These are phyloP conservation scores for Solanum sitiens DNA, from an alignment of 257 asterid genomes.

Conservation along the genomic window DNA sequence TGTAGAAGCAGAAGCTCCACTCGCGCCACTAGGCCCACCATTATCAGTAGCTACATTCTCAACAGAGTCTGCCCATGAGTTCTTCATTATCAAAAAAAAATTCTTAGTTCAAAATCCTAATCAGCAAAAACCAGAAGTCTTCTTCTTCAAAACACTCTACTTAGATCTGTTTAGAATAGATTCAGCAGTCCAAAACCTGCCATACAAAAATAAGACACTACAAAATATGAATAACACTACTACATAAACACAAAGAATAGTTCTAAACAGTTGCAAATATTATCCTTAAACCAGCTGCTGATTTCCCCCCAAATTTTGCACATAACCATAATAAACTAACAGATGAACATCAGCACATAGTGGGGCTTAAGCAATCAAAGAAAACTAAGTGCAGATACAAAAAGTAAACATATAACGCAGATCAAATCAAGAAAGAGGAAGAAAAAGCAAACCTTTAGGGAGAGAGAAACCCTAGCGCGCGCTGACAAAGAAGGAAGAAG, in stretches of 20 bases:
- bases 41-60: conserved; percentile 46
- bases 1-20: conserved; percentile 35
- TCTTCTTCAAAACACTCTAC: neutral
- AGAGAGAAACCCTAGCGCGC: neutral
- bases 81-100: conserved; percentile 32
- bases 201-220: neutral
- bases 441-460: neutral
- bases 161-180: neutral
- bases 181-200: neutral
- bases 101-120: neutral
- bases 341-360: neutral
- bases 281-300: neutral
- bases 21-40: conserved; percentile 31
- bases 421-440: neutral
- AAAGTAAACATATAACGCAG: neutral
- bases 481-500: neutral
- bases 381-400: neutral
- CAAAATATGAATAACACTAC: neutral
- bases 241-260: neutral
- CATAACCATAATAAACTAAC: neutral
- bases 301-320: neutral
- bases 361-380: no score
- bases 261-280: neutral
- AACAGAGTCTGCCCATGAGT: conserved; percentile 84
- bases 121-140: neutral